Evolutionary conservation across 1,139 yeast species (phyloP).

Genomic region (Yamadazyma spencermartinsiae): DNA sequence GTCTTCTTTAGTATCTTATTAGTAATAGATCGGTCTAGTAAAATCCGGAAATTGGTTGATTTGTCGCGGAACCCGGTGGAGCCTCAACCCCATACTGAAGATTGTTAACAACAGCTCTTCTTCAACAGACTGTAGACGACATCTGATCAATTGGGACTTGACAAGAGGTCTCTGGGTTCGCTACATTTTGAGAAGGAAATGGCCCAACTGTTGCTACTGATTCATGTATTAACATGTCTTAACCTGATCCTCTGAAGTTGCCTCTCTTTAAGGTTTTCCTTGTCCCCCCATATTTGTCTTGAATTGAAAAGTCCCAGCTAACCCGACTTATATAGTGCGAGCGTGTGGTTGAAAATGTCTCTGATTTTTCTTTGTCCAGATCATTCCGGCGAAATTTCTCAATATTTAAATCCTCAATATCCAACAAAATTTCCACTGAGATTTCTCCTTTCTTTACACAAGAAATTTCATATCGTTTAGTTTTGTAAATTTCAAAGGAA

Average conservation of each 20-base stretch:
- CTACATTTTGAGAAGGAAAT: too few species aligned
- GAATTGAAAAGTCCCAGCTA: not conserved
- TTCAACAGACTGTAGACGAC: not conserved
- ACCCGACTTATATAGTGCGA: not conserved
- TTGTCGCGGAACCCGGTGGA: not conserved
- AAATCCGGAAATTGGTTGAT: constrained; percentile 2
- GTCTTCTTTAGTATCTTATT: not conserved
- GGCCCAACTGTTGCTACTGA: too few species aligned
- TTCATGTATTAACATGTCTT: too few species aligned
- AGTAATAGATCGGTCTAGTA: constrained; percentile 3
- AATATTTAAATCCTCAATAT: constrained; percentile 5
- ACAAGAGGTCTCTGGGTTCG: too few species aligned
- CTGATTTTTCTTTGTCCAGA: constrained; percentile 2
- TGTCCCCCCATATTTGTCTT: too few species aligned
- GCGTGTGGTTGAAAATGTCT: not conserved
- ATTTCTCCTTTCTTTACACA: constrained; percentile 1
- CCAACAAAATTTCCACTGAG: constrained; percentile 2
- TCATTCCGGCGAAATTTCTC: constrained; percentile 3
- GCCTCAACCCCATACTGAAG: constrained; percentile 1
- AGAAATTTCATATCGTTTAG: constrained; percentile 1
- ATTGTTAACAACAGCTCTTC: not conserved
- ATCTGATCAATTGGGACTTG: too few species aligned
- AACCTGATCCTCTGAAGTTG: too few species aligned
- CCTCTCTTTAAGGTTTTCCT: too few species aligned
- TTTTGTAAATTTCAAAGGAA: not conserved